A percentile compares a stretch with the other conserved stretches of the same genome.
phyloP scores from a whole-genome alignment of 2,329 filamentous ascomycete species.

The Fusarium sp. region DNA sequence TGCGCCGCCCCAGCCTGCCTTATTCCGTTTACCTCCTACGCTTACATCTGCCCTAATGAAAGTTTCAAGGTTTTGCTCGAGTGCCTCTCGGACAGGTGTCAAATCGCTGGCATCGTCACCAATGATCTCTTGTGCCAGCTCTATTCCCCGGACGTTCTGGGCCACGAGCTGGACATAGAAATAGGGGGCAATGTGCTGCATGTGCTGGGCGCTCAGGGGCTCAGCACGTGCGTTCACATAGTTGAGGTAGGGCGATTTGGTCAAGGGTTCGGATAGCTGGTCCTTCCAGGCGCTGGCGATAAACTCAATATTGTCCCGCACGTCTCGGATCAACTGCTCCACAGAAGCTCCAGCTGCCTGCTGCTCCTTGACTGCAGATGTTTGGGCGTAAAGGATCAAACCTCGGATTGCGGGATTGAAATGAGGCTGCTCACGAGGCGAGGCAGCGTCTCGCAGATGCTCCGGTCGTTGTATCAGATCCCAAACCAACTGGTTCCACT shows the following conservation, averaged over 20 bases:
- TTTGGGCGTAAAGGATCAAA: slow-evolving; percentile 49
- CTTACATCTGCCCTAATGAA: slow-evolving; percentile 40
- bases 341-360: slow-evolving; percentile 40
- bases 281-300: slow-evolving; percentile 49
- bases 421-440: slow-evolving; percentile 42
- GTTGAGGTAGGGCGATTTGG: slow-evolving; percentile 43
- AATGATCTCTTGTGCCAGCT: slow-evolving; percentile 59
- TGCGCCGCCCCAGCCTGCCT: slow-evolving; percentile 39
- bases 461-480: slow-evolving; percentile 62
- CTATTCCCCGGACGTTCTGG: slow-evolving; percentile 58
- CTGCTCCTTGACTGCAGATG: slow-evolving; percentile 47
- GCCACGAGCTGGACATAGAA: slow-evolving; percentile 49
- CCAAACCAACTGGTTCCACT: slow-evolving; percentile 62
- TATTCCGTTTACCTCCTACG: slow-evolving; percentile 10
- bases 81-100: slow-evolving; percentile 54
- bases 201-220: slow-evolving; percentile 7
- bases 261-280: slow-evolving; percentile 19
- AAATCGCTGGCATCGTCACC: slow-evolving; percentile 51
- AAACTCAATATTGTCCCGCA: slow-evolving; percentile 50
- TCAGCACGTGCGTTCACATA: slow-evolving; percentile 42
- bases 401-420: slow-evolving; percentile 50
- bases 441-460: slow-evolving; percentile 50
- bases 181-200: slow-evolving; percentile 39
- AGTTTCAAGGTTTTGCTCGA: slow-evolving; percentile 56
- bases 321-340: slow-evolving; percentile 44